Percentiles rank a stretch among this genome's conserved stretches.
phyloP scores from a whole-genome alignment of 2,329 filamentous ascomycete species.

The Fusarium aywerte region DNA sequence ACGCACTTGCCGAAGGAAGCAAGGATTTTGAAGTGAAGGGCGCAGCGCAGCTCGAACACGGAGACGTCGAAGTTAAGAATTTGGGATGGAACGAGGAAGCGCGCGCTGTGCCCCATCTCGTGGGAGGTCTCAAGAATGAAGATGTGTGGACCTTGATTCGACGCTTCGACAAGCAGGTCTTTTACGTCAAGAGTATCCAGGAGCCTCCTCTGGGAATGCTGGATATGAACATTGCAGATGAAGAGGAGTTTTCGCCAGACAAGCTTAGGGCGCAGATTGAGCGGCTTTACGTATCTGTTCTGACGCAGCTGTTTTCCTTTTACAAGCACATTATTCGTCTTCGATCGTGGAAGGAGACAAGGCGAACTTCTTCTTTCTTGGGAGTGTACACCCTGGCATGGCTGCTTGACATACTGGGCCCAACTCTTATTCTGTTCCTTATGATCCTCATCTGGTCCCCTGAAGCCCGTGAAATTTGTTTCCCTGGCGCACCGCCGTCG shows the following conservation, averaged over 20 bases:
- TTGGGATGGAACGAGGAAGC: constrained; percentile 75
- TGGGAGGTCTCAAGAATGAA: constrained; percentile 76
- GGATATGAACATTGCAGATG: constrained; percentile 82
- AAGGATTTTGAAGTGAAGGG: constrained; percentile 54
- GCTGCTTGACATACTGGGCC: constrained; percentile 76
- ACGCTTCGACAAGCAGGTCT: constrained; percentile 78
- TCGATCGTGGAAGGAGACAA: constrained; percentile 80
- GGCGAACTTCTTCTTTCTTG: constrained; percentile 72
- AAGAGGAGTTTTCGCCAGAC: constrained; percentile 86
- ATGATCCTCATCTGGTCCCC: constrained; percentile 75
- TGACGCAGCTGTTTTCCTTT: constrained; percentile 71
- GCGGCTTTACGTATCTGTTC: constrained; percentile 82
- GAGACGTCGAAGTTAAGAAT: constrained; percentile 68
- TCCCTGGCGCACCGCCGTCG: constrained; percentile 81
- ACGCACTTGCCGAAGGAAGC: constrained; percentile 51
- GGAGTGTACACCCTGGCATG: constrained; percentile 71
- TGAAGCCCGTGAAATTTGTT: constrained; percentile 69
- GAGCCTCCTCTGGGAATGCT: constrained; percentile 68
- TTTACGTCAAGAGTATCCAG: constrained; percentile 73
- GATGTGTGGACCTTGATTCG: constrained; percentile 78
- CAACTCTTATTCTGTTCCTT: constrained; percentile 66
- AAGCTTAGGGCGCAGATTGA: constrained; percentile 83
- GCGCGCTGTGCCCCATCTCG: constrained; percentile 68
- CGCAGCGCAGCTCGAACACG: constrained; percentile 58
- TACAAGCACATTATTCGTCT: constrained; percentile 81